Evolutionary conservation across 257 asterid species (phyloP).

Genomic region (Linderniella brevidens): DNA sequence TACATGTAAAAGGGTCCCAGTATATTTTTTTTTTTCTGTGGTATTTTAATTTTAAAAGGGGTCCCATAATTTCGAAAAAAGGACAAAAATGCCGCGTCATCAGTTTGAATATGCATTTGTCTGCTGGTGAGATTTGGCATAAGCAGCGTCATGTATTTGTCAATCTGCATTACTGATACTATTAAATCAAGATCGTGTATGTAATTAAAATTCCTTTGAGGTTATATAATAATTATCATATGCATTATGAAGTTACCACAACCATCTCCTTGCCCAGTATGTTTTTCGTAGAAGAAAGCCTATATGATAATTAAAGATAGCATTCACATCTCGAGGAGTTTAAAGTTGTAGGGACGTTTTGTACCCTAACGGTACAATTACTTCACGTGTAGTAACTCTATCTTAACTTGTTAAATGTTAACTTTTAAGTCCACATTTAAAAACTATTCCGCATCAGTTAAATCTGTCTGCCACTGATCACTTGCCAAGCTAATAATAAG

Average conservation of each 20-base stretch:
- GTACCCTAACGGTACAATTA: conserved; percentile 20
- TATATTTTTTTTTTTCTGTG: neutral
- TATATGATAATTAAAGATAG: neutral
- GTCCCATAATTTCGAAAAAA: conserved; percentile 32
- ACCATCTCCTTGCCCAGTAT: conserved; percentile 2
- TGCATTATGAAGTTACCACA: neutral
- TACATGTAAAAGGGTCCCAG: conserved; percentile 18
- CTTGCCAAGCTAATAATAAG: neutral
- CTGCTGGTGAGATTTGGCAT: conserved; percentile 21
- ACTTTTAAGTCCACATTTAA: conserved; percentile 8
- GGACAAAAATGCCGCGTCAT: conserved; percentile 24
- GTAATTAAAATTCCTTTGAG: too few species aligned
- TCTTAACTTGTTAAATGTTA: conserved; percentile 8
- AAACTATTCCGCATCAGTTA: conserved; percentile 3
- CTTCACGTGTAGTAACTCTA: conserved; percentile 27
- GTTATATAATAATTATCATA: too few species aligned
- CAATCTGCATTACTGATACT: conserved; percentile 10
- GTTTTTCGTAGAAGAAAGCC: conserved; percentile 6
- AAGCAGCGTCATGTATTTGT: too few species aligned
- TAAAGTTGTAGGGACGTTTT: conserved; percentile 29
- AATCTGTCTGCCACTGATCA: conserved; percentile 9
- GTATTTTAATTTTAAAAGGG: conserved; percentile 23
- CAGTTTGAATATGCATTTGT: conserved; percentile 13
- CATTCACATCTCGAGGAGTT: conserved; percentile 5
- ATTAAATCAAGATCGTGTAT: neutral